Evolutionary conservation across 2,329 filamentous ascomycete genomes (phyloP).

Genomic region (Gliomastix tumulicola): DNA sequence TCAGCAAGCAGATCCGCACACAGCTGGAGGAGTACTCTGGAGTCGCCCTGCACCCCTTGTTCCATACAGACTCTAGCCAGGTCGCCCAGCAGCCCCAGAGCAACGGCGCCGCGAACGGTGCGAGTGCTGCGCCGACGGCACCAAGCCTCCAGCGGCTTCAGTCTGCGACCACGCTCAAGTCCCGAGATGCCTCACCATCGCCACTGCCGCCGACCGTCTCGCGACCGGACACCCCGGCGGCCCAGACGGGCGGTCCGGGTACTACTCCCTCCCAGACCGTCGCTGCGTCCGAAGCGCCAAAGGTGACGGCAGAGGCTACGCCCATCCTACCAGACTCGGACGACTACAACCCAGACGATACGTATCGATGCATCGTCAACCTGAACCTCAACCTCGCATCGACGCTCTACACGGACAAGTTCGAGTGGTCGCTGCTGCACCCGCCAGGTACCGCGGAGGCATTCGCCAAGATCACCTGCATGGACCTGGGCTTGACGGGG

Average conservation of each 20-base stretch:
- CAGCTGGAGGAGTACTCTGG: constrained; percentile 95
- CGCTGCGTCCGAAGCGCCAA: constrained; percentile 29
- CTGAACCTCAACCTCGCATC: constrained; percentile 90
- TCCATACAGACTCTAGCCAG: constrained; percentile 56
- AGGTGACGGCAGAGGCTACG: constrained; percentile 64
- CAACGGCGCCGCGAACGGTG: constrained; percentile 9
- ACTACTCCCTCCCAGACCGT: constrained; percentile 35
- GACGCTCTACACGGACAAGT: constrained; percentile 90
- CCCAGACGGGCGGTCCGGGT: constrained; percentile 35
- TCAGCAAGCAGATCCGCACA: constrained; percentile 89
- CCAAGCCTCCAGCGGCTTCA: background rate
- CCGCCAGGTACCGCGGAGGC: constrained; percentile 86
- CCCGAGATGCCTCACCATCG: constrained; percentile 29
- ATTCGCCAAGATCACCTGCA: constrained; percentile 88
- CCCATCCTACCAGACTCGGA: constrained; percentile 56
- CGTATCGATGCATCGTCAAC: constrained; percentile 86
- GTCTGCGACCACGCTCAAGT: constrained; percentile 17
- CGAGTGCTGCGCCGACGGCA: too few relatives aligned
- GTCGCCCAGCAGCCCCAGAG: constrained; percentile 11
- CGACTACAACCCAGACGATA: constrained; percentile 83
- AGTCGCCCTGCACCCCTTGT: constrained; percentile 86
- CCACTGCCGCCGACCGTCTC: constrained; percentile 26
- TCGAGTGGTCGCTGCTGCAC: constrained; percentile 93
- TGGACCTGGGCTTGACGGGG: constrained; percentile 79
- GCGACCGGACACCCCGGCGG: constrained; percentile 50